A percentile compares a stretch with the other conserved stretches of the same genome.
Evolutionary conservation across 495 filamentous ascomycete species (phyloP).

Genomic region (Corynascus novoguineensis): DNA sequence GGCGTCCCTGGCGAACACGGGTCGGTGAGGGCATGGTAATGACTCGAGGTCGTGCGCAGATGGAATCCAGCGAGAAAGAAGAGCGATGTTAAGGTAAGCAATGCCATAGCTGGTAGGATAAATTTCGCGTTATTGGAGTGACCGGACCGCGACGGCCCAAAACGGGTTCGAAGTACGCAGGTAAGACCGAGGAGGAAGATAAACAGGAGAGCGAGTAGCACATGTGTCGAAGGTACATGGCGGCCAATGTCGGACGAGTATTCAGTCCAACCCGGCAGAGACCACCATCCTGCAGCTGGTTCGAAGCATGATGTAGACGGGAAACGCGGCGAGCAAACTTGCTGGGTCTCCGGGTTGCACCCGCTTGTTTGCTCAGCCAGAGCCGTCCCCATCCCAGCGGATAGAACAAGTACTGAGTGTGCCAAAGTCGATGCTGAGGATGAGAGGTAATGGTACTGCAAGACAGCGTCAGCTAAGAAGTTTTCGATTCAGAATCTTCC

Average conservation of each 20-base stretch:
- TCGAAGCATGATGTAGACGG: not conserved
- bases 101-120: conserved; percentile 17
- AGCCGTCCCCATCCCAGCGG: not conserved
- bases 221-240: not conserved
- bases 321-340: not conserved
- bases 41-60: not conserved
- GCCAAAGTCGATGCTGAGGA: not conserved
- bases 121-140: not conserved
- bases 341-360: not conserved
- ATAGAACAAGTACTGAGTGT: not conserved
- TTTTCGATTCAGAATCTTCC: no score
- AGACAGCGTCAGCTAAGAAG: not conserved
- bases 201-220: not conserved
- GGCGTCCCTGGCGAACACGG: not conserved
- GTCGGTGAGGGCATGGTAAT: not conserved
- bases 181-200: not conserved
- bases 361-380: not conserved
- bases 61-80: conserved; percentile 15
- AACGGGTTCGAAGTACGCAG: not conserved
- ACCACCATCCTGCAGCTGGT: not conserved
- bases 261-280: not conserved
- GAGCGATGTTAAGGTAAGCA: conserved; percentile 17
- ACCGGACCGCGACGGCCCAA: not conserved
- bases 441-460: not conserved
- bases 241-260: not conserved